Base-by-base conservation (phyloP, 176 grass and related monocot species). In the Miscanthus lutarioriparius region DNA sequence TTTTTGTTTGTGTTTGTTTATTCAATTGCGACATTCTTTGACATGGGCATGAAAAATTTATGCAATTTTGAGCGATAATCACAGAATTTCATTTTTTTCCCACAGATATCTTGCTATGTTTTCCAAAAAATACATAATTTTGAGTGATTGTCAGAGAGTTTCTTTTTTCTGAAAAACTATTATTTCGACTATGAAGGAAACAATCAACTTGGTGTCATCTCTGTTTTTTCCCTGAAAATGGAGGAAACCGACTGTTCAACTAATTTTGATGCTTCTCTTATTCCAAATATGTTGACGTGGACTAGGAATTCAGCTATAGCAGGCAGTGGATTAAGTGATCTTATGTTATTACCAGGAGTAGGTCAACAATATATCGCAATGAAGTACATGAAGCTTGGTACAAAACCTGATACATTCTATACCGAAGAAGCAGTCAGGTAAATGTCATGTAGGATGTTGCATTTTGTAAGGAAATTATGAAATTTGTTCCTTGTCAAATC, bases 341-440 rank as follows among this genome's bases (percentile, higher is more conserved):
- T 78, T 87, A 87, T 87, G 64, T 75, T 72, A 94, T 81, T 59
- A 54, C 44, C 40, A 82, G 54, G 67, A 82, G 13, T 54, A 41
- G 47, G 63, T 35, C 19, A 66, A 89, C 16, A 49, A 68, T 25
- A 82, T 23, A 74, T 77, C 67, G 80, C 85, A 51, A 98, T 98
- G 96, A 98, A 98, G 89, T 95, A 90, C 67, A 93, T 98, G 96
- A 95, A 98, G 85, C 93, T 98, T 78, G 96, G 96, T 72, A 85
- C 89, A 28, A 98, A 98, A 77, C 93, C 96, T 28, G 93, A 98
- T 75, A 98, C 83, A 66, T 98, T 98, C 78, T 94, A 98, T 78
- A 98, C 89, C 10, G 91, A 92, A 64, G 89, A 91, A 78, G 96
- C 96, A 66, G 69, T 93, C 64, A 95, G 96, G 96, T 98, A 90